These are phyloP conservation scores for Murraya koenigii DNA, from an alignment of 345 rosid genomes.

Conservation along the genomic window DNA sequence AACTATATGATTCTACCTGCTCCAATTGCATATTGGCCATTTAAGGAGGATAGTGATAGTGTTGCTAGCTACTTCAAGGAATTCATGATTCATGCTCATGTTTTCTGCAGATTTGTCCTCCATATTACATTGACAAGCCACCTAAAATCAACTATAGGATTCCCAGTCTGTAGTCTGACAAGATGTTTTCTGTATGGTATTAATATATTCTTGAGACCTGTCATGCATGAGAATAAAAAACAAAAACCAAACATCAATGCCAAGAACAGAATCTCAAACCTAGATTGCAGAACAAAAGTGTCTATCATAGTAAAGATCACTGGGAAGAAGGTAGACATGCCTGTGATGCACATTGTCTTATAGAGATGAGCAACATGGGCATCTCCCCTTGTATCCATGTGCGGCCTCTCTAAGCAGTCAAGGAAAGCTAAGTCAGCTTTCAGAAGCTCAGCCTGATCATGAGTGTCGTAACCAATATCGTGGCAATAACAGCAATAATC, in stretches of 20 bases:
- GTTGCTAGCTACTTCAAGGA: neutral
- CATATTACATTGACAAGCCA: conserved; percentile 61
- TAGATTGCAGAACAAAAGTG: neutral
- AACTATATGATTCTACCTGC: conserved; percentile 3
- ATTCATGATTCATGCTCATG: conserved; percentile 21
- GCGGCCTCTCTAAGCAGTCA: conserved; percentile 82
- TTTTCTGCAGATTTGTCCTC: conserved; percentile 57
- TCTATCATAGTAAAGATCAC: neutral
- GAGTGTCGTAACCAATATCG: conserved; percentile 92
- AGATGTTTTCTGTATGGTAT: conserved; percentile 85
- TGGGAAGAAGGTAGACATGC: conserved; percentile 32
- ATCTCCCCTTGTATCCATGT: conserved; percentile 59
- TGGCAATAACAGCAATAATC: conserved; percentile 98
- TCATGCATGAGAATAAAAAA: conserved; percentile 14
- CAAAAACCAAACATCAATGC: conserved; percentile 3
- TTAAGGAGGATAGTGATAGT: neutral
- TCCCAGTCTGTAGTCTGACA: conserved; percentile 50
- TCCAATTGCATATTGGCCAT: neutral
- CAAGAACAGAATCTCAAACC: neutral
- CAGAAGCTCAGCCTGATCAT: conserved; percentile 79
- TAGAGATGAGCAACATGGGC: conserved; percentile 61
- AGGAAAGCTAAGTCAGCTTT: conserved; percentile 88
- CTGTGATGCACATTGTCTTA: conserved; percentile 84
- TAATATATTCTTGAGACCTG: conserved; percentile 77
- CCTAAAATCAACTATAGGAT: conserved; percentile 55